These are phyloP conservation scores for Piper longum DNA, from an alignment of 164 flowering plant genomes.

Conservation along the genomic window DNA sequence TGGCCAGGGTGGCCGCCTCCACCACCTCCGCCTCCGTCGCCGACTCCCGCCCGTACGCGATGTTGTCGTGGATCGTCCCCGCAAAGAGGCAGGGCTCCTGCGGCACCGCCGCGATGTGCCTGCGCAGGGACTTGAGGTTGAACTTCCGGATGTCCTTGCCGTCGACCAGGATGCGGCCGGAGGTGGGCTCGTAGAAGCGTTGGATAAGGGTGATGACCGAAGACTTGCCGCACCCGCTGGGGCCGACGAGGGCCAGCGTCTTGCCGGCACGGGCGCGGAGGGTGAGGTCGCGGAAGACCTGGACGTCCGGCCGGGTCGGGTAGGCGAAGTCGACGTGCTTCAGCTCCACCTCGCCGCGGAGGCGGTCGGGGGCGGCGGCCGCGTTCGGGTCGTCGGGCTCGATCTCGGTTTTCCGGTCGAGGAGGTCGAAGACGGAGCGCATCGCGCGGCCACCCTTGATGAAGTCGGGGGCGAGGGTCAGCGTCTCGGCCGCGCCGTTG, in stretches of 20 bases:
- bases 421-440: conserved; percentile 87
- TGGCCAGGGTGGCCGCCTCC: conserved; percentile 78
- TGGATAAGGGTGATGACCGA: conserved; percentile 73
- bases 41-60: conserved; percentile 71
- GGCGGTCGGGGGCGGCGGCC: conserved; percentile 47
- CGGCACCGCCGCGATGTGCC: conserved; percentile 71
- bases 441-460: conserved; percentile 92
- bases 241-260: conserved; percentile 92
- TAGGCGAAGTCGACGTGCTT: conserved; percentile 87
- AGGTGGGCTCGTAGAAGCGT: conserved; percentile 82
- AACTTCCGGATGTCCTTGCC: conserved; percentile 85
- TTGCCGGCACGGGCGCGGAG: conserved; percentile 88
- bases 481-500: conserved; percentile 97
- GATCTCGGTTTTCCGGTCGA: conserved; percentile 84
- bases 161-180: conserved; percentile 73
- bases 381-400: conserved; percentile 85
- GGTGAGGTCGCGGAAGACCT: conserved; percentile 60
- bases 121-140: conserved; percentile 64
- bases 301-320: conserved; percentile 75
- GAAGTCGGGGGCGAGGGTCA: conserved; percentile 94
- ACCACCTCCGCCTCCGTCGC: conserved; percentile 77
- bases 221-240: conserved; percentile 95
- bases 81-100: conserved; percentile 94
- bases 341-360: conserved; percentile 84
- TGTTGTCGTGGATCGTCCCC: conserved; percentile 70